phyloP scores from a whole-genome alignment of 1,284 basidiomycete species.

The Sphagnurus paluster region DNA sequence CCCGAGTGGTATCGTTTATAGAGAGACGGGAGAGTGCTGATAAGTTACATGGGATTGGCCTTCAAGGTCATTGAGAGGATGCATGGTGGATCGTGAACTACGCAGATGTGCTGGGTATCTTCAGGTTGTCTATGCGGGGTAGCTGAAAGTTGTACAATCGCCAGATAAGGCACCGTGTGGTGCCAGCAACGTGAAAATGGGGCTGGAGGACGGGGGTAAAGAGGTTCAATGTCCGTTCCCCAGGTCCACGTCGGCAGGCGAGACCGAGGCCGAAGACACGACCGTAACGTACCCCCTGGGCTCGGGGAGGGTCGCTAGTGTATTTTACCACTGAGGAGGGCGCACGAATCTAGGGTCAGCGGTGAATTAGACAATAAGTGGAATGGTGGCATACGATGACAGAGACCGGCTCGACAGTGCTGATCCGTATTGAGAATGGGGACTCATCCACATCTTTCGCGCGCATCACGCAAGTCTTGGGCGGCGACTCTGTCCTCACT shows the following conservation, averaged over 20 bases:
- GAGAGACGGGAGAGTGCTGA: no score
- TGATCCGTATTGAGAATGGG: background rate
- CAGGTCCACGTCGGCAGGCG: conserved; percentile 7
- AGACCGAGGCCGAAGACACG: conserved; percentile 18
- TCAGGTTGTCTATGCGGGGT: no score
- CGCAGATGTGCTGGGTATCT: no score
- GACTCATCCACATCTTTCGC: conserved; percentile 34
- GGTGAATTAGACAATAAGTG: background rate
- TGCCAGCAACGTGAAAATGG: background rate
- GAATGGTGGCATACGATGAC: background rate
- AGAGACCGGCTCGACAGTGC: background rate
- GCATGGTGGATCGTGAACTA: no score
- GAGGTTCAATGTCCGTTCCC: conserved; percentile 8
- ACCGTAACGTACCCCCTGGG: background rate
- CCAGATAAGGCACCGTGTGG: no score
- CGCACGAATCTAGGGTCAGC: background rate
- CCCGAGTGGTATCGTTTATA: no score
- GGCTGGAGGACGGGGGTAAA: background rate
- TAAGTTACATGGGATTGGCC: no score
- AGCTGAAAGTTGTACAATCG: no score
- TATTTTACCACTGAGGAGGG: conserved; percentile 9
- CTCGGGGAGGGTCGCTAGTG: background rate
- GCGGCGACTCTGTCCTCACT: conserved; percentile 35
- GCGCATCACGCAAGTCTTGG: conserved; percentile 43
- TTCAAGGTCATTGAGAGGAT: no score